These are phyloP conservation scores for Lactarius psammicola DNA, from an alignment of 768 basidiomycete species.

Conservation along the genomic window DNA sequence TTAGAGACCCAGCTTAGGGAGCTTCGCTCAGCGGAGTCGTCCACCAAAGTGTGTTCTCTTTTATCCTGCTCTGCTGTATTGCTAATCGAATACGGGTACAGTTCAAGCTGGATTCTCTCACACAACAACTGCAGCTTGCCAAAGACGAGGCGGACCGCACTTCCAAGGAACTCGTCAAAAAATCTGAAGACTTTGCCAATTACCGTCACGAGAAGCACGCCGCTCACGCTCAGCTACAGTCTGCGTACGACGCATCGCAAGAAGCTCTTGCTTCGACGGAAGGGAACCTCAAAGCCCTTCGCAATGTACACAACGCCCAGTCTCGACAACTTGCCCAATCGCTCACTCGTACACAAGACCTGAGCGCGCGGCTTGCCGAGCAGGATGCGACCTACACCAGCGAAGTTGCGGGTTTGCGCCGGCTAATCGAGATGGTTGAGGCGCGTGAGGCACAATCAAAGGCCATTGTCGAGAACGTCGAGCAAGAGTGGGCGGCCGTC, in stretches of 20 bases:
- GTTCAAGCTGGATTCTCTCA: conserved; percentile 84
- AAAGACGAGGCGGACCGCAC: conserved; percentile 74
- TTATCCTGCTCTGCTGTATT: conserved; percentile 10
- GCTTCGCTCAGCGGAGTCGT: conserved; percentile 69
- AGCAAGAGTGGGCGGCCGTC: conserved; percentile 76
- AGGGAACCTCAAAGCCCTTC: conserved; percentile 68
- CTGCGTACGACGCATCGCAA: conserved; percentile 68
- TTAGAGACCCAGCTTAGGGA: conserved; percentile 70
- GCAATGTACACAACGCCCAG: conserved; percentile 68
- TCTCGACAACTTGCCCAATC: conserved; percentile 76
- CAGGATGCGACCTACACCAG: conserved; percentile 79
- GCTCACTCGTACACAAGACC: conserved; percentile 67
- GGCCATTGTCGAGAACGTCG: conserved; percentile 76
- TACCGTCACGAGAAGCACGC: conserved; percentile 80
- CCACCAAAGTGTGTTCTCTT: conserved; percentile 57
- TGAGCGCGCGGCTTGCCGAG: conserved; percentile 77
- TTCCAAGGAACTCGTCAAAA: conserved; percentile 62
- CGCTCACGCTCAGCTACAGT: conserved; percentile 72
- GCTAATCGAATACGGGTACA: conserved; percentile 34
- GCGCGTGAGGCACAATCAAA: conserved; percentile 84
- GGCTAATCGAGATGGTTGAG: conserved; percentile 83
- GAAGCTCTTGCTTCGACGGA: conserved; percentile 67
- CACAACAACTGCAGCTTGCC: conserved; percentile 77
- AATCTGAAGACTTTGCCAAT: conserved; percentile 80
- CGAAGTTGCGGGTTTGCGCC: conserved; percentile 70